Evolutionary conservation across 2,329 filamentous ascomycete species (phyloP).

Genomic region (Aspergillus spinulosporus): DNA sequence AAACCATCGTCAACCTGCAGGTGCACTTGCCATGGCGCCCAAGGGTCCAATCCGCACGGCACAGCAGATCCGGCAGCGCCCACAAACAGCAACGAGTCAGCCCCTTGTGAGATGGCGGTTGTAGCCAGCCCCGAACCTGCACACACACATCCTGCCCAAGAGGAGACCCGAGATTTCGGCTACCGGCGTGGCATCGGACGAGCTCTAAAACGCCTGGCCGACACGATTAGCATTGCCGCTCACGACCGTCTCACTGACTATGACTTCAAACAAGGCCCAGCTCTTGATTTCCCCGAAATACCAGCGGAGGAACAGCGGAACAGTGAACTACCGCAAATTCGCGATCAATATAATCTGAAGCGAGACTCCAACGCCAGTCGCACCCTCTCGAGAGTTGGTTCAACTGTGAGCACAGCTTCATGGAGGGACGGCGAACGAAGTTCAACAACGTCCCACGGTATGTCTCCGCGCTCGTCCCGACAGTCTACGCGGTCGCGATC

Average conservation of each 20-base stretch:
- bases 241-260: constrained; percentile 1
- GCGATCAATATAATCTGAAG: background rate
- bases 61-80: background rate
- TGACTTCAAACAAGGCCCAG: background rate
- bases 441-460: background rate
- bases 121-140: background rate
- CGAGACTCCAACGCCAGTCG: background rate
- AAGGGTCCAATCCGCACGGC: background rate
- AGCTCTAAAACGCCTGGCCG: background rate
- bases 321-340: background rate
- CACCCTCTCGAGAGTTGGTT: background rate
- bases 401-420: background rate
- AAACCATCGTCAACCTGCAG: background rate
- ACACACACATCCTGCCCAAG: background rate
- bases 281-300: constrained; percentile 2
- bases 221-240: background rate
- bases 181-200: background rate
- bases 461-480: background rate
- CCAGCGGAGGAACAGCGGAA: background rate
- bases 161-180: background rate
- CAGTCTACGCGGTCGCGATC: constrained; percentile 1
- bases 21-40: background rate
- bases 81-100: background rate
- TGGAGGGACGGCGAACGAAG: background rate
- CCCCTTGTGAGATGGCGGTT: background rate